Conservation (phyloP, 768 basidiomycete species). For the Russula emetica region DNA sequence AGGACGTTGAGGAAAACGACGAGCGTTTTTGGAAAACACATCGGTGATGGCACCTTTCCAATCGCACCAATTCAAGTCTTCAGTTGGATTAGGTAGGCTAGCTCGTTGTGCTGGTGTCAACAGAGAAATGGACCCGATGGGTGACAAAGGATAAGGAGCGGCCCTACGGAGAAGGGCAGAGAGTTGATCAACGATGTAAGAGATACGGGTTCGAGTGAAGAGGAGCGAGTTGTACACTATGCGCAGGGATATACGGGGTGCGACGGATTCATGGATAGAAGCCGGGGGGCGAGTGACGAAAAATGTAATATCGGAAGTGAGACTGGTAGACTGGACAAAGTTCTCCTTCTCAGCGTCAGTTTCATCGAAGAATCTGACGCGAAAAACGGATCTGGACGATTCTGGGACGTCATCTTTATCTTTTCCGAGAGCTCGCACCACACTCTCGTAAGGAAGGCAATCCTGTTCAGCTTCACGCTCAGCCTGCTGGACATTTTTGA, state of each 20-base stretch:
- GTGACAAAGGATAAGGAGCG: slow-evolving; percentile 58
- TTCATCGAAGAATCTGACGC: slow-evolving; percentile 96
- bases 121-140: slow-evolving; percentile 76
- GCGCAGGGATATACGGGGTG: slow-evolving; percentile 72
- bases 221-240: slow-evolving; percentile 93
- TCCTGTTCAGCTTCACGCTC: slow-evolving; percentile 82
- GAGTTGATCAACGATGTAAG: slow-evolving; percentile 80
- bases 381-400: slow-evolving; percentile 62
- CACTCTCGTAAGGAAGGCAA: slow-evolving; percentile 71
- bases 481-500: slow-evolving; percentile 77
- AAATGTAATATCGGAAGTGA: slow-evolving; percentile 90
- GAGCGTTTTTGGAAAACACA: slow-evolving; percentile 87
- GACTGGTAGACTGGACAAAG: slow-evolving; percentile 73
- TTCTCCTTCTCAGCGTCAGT: slow-evolving; percentile 68
- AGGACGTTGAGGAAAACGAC: slow-evolving; percentile 68
- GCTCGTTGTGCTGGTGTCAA: slow-evolving; percentile 65
- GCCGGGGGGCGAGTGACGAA: slow-evolving; percentile 74
- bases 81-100: slow-evolving; percentile 76
- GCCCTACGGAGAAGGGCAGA: slow-evolving; percentile 70
- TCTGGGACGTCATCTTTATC: slow-evolving; percentile 59
- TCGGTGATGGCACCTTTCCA: slow-evolving; percentile 97
- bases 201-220: slow-evolving; percentile 75
- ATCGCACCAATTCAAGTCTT: slow-evolving; percentile 93
- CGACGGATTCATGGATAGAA: slow-evolving; percentile 63
- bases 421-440: slow-evolving; percentile 64